These are phyloP conservation scores for Trematosphaeria pertusa DNA, from an alignment of 2,329 filamentous ascomycete genomes.

Conservation along the genomic window DNA sequence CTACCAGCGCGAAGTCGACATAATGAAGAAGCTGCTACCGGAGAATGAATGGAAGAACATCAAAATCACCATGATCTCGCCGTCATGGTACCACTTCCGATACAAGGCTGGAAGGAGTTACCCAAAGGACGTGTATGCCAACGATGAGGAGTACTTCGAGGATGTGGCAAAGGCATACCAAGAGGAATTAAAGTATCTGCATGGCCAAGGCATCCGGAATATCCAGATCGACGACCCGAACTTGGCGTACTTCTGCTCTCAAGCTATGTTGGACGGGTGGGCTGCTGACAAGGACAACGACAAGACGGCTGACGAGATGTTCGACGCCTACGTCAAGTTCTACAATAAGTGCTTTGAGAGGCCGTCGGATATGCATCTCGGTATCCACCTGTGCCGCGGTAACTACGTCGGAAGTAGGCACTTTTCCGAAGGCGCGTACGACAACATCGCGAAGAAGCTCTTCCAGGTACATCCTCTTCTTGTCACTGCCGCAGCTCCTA, in stretches of 20 bases:
- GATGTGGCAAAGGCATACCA: constrained; percentile 57
- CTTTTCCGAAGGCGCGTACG: constrained; percentile 57
- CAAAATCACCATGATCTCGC: constrained; percentile 72
- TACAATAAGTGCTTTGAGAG: constrained; percentile 75
- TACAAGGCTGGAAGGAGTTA: constrained; percentile 62
- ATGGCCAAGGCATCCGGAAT: constrained; percentile 54
- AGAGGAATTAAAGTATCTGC: constrained; percentile 55
- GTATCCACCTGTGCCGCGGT: constrained; percentile 73
- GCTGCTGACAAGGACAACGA: constrained; percentile 70
- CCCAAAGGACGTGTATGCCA: constrained; percentile 53
- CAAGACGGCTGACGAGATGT: constrained; percentile 71
- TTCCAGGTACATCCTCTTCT: constrained; percentile 37
- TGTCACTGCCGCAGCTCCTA: background rate
- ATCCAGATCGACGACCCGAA: constrained; percentile 59
- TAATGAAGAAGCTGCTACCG: constrained; percentile 65
- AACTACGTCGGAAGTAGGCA: constrained; percentile 57
- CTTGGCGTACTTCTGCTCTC: constrained; percentile 52
- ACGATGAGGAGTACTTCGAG: constrained; percentile 56
- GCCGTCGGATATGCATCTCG: constrained; percentile 75
- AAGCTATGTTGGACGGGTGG: constrained; percentile 47
- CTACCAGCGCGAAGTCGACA: constrained; percentile 66
- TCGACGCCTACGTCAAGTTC: constrained; percentile 77
- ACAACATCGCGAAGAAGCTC: constrained; percentile 53
- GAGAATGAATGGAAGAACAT: constrained; percentile 68
- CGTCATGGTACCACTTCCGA: constrained; percentile 73